These are phyloP conservation scores for Scedosporium minutisporum DNA, from an alignment of 2,329 filamentous ascomycete genomes.

Conservation along the genomic window DNA sequence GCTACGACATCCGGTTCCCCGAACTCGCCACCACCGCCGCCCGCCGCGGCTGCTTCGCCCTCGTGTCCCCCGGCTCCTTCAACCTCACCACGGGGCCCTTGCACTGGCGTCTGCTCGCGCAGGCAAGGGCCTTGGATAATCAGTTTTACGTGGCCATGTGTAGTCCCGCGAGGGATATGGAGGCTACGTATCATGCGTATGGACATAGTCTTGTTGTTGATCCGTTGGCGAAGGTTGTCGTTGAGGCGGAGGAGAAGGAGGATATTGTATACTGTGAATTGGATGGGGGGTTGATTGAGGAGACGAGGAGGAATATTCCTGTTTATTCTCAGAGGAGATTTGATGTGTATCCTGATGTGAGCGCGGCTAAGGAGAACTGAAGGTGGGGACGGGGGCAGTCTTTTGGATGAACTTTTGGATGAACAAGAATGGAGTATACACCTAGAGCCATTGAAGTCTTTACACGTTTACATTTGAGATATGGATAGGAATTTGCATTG, in stretches of 20 bases:
- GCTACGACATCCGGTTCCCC: conserved; percentile 95
- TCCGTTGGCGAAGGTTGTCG: conserved; percentile 75
- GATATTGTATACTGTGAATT: conserved; percentile 66
- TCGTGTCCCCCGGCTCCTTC: conserved; percentile 94
- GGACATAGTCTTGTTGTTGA: conserved; percentile 85
- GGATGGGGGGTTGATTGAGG: conserved; percentile 56
- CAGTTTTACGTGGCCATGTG: conserved; percentile 91
- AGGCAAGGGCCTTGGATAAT: conserved; percentile 83
- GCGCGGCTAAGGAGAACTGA: conserved; percentile 38
- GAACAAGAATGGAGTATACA: neutral
- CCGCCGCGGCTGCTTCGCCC: conserved; percentile 72
- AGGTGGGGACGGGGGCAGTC: conserved; percentile 14
- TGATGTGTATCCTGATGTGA: conserved; percentile 91
- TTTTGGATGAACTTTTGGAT: too few relatives aligned
- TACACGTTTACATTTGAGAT: too few relatives aligned
- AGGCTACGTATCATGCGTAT: conserved; percentile 76
- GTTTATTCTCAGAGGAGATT: conserved; percentile 78
- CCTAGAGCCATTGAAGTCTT: too few relatives aligned
- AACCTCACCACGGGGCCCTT: conserved; percentile 86
- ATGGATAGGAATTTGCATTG: too few relatives aligned
- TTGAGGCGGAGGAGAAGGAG: conserved; percentile 70
- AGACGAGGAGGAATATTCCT: conserved; percentile 74
- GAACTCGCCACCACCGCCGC: conserved; percentile 86
- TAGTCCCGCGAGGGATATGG: conserved; percentile 74
- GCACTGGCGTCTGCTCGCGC: conserved; percentile 80